Evolutionary conservation across 768 basidiomycete species (phyloP).

Genomic region (Russula griseocarnosa): DNA sequence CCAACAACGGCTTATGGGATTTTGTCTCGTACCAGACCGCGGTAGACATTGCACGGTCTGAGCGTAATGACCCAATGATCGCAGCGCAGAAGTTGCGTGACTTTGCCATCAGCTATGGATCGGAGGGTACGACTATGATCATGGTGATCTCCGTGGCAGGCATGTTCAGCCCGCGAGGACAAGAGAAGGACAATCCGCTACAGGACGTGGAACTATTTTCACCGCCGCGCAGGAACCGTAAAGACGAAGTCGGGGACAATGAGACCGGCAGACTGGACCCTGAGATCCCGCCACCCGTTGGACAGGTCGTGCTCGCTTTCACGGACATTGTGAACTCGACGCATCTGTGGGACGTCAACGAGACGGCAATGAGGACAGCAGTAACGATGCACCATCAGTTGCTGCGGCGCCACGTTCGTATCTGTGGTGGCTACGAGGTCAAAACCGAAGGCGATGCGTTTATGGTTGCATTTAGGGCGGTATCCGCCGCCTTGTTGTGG

Average conservation of each 20-base stretch:
- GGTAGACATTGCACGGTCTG: slow-evolving; percentile 87
- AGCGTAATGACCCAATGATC: slow-evolving; percentile 69
- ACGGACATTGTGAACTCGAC: slow-evolving; percentile 98
- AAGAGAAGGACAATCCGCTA: slow-evolving; percentile 44
- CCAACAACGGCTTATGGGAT: slow-evolving; percentile 91
- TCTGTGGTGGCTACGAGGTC: slow-evolving; percentile 96
- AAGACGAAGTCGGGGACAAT: slow-evolving; percentile 54
- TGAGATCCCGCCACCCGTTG: slow-evolving; percentile 81
- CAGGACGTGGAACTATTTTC: slow-evolving; percentile 41
- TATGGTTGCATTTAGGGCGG: slow-evolving; percentile 95
- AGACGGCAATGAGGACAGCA: slow-evolving; percentile 86
- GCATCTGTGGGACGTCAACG: slow-evolving; percentile 89
- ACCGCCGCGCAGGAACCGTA: slow-evolving; percentile 35
- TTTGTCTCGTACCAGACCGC: slow-evolving; percentile 92
- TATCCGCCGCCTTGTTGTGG: slow-evolving; percentile 86
- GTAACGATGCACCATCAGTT: slow-evolving; percentile 87
- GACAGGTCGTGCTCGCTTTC: slow-evolving; percentile 90
- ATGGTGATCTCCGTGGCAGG: slow-evolving; percentile 90
- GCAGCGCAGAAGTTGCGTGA: slow-evolving; percentile 97
- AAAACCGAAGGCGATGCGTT: slow-evolving; percentile 99
- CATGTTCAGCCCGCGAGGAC: slow-evolving; percentile 56
- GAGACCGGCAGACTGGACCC: slow-evolving; percentile 59
- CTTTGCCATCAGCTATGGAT: slow-evolving; percentile 95
- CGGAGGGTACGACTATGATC: slow-evolving; percentile 92
- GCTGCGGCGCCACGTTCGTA: slow-evolving; percentile 76